A percentile compares a stretch with the other conserved stretches of the same genome.
Evolutionary conservation across 352 stramenopile genomes (phyloP).

Genomic region (Pythium folliculosum): DNA sequence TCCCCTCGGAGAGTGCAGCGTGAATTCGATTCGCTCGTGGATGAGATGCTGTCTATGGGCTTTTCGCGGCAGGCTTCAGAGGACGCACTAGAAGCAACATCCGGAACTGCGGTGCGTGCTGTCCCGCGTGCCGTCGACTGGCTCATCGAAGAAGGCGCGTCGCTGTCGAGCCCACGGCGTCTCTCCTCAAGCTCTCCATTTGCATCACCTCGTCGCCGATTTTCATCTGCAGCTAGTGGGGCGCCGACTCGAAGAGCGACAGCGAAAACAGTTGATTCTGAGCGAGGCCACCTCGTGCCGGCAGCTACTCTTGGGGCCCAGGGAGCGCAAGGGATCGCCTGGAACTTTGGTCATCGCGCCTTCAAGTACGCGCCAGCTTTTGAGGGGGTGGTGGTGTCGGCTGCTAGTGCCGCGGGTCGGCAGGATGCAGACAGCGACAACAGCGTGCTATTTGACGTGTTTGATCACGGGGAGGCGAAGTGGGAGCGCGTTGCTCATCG

Average conservation of each 20-base stretch:
- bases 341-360: slow-evolving; percentile 68
- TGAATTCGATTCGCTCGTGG: slow-evolving; percentile 49
- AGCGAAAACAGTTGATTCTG: background rate
- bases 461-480: slow-evolving; percentile 43
- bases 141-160: slow-evolving; percentile 34
- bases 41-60: slow-evolving; percentile 54
- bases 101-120: slow-evolving; percentile 19
- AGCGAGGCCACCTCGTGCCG: slow-evolving; percentile 14
- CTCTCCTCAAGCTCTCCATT: slow-evolving; percentile 18
- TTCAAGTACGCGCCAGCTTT: slow-evolving; percentile 50
- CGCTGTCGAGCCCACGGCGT: slow-evolving; percentile 21
- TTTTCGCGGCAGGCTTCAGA: slow-evolving; percentile 44
- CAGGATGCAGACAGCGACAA: slow-evolving; percentile 24
- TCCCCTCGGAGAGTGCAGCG: background rate
- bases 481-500: slow-evolving; percentile 66
- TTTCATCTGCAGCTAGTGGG: slow-evolving; percentile 12
- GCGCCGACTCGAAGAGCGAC: background rate
- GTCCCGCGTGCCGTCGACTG: slow-evolving; percentile 41
- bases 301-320: slow-evolving; percentile 49
- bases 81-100: slow-evolving; percentile 41
- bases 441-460: slow-evolving; percentile 56
- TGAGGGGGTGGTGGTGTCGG: slow-evolving; percentile 29
- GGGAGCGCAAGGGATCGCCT: slow-evolving; percentile 61
- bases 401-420: slow-evolving; percentile 35
- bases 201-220: slow-evolving; percentile 22